Conservation (phyloP, 1,139 yeast species). For the Debaryomyces psychrophilus region DNA sequence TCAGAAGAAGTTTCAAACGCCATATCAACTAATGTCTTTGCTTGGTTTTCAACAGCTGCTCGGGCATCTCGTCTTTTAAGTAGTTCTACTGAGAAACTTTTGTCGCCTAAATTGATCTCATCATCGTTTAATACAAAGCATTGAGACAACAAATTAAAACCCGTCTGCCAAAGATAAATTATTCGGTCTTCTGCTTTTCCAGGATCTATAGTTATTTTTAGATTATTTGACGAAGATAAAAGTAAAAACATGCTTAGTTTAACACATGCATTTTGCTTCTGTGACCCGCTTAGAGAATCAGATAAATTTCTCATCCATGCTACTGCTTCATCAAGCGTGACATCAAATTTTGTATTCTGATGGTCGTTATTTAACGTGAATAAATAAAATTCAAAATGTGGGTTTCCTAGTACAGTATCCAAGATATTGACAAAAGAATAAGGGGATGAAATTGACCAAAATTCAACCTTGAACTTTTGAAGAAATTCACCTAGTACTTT, state of each 20-base stretch:
- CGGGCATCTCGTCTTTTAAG: slow-evolving; percentile 38
- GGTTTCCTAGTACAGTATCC: slow-evolving; percentile 53
- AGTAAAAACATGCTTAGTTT: slow-evolving; percentile 42
- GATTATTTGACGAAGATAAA: slow-evolving; percentile 14
- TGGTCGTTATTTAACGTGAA: slow-evolving; percentile 17
- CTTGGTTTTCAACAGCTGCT: slow-evolving; percentile 36
- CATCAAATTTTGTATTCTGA: slow-evolving; percentile 12
- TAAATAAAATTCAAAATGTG: slow-evolving; percentile 32
- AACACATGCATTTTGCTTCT: slow-evolving; percentile 44
- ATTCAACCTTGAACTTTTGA: slow-evolving; percentile 36
- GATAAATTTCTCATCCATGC: slow-evolving; percentile 47
- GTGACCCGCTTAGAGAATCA: slow-evolving; percentile 40
- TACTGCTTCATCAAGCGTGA: slow-evolving; percentile 33
- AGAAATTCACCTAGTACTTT: slow-evolving; percentile 49
- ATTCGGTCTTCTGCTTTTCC: neutral
- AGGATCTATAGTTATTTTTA: slow-evolving; percentile 11
- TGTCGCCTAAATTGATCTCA: slow-evolving; percentile 19
- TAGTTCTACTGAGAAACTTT: slow-evolving; percentile 25
- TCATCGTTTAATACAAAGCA: slow-evolving; percentile 19
- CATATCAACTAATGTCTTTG: slow-evolving; percentile 26
- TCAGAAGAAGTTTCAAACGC: slow-evolving; percentile 21
- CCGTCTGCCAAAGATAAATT: slow-evolving; percentile 9
- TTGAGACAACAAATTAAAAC: slow-evolving; percentile 17
- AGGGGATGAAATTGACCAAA: slow-evolving; percentile 59
- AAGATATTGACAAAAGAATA: slow-evolving; percentile 54